phyloP scores from a whole-genome alignment of 148 eudicot genomes.

The Hydrangea macrophylla region DNA sequence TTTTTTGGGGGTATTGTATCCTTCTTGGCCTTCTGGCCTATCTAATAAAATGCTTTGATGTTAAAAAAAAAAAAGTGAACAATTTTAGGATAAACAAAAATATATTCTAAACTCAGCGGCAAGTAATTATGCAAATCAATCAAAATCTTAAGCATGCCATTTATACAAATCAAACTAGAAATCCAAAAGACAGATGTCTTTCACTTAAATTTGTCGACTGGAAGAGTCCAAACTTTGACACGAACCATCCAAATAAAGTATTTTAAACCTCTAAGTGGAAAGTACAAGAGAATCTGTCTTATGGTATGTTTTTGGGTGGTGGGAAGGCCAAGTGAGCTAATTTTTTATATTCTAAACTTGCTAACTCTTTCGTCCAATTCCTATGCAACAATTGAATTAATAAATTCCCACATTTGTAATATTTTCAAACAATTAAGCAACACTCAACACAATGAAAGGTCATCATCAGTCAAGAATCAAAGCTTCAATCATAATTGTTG shows the following conservation, averaged over 20 bases:
- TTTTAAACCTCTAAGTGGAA: conserved; percentile 25
- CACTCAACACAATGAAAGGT: conserved; percentile 23
- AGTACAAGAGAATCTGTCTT: conserved; percentile 31
- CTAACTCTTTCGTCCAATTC: conserved; percentile 1
- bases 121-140: conserved; percentile 25
- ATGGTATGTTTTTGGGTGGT: conserved; percentile 8
- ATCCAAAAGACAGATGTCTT: conserved; percentile 27
- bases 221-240: conserved; percentile 19
- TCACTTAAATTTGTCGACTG: conserved; percentile 28
- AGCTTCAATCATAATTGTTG: not conserved
- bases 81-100: no score
- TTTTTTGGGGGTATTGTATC: no score
- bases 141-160: conserved; percentile 19
- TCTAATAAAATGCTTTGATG: no score
- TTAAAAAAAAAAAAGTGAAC: no score
- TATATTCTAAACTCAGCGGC: no score
- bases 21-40: no score
- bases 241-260: conserved; percentile 33
- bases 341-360: conserved; percentile 12
- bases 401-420: not conserved
- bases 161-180: conserved; percentile 7
- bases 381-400: conserved; percentile 6
- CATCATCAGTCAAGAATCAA: conserved; percentile 9
- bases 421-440: conserved; percentile 12
- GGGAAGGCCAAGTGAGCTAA: conserved; percentile 10